Conservation (phyloP, 2,329 filamentous ascomycete species). For the Monilinia fructigena region DNA sequence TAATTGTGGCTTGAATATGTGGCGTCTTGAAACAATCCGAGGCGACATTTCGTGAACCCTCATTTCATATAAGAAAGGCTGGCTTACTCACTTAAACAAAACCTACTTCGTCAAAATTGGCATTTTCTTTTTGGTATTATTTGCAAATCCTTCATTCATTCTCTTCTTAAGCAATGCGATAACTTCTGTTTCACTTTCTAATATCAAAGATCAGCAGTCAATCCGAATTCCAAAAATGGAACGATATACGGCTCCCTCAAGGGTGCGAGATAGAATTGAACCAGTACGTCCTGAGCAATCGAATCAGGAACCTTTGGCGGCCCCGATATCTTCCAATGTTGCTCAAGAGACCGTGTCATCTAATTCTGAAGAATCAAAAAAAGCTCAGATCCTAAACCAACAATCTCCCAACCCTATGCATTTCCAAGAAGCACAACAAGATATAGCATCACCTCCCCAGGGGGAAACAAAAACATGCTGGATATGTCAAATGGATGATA, state of each 20-base stretch:
- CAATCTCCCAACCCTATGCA: background rate
- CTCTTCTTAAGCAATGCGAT: conserved; percentile 2
- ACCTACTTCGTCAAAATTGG: background rate
- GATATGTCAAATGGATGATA: conserved; percentile 60
- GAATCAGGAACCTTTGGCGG: background rate
- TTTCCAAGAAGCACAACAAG: background rate
- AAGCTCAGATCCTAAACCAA: conserved; percentile 19
- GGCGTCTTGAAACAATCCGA: conserved; percentile 7
- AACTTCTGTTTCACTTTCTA: background rate
- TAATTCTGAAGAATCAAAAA: background rate
- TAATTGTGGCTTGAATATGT: conserved; percentile 1
- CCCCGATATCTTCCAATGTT: background rate
- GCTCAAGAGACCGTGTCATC: background rate
- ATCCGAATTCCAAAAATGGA: background rate
- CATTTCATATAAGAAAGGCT: background rate
- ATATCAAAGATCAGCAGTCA: background rate
- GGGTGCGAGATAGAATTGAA: conserved; percentile 11
- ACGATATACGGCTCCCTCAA: background rate
- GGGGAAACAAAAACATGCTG: conserved; percentile 52
- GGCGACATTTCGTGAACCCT: conserved; percentile 1
- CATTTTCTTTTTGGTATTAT: background rate
- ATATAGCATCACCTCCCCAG: background rate
- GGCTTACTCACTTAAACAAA: conserved; percentile 1
- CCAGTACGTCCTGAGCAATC: background rate
- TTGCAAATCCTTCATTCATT: background rate